Percentiles rank a stretch among this genome's conserved stretches.
Evolutionary conservation across 306 rosid genomes (phyloP).

Genomic region (Sechiopsis laciniata): DNA sequence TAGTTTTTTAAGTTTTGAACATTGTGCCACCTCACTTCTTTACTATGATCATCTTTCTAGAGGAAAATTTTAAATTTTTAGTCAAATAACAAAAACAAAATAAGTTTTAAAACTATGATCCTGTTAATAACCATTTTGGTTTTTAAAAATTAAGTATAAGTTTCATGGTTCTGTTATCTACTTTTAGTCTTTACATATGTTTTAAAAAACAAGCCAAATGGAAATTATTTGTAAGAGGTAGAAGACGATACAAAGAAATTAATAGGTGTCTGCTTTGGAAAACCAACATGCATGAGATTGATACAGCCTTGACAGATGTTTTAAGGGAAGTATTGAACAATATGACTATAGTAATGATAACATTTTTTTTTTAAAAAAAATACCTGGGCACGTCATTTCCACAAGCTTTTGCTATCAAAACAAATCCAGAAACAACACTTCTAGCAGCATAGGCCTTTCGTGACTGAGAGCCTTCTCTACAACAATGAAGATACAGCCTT

Average conservation of each 20-base stretch:
- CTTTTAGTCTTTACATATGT: no score
- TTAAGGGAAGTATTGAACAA: neutral
- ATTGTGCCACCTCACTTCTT: neutral
- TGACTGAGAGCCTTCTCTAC: slow-evolving; percentile 51
- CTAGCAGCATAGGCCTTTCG: slow-evolving; percentile 78
- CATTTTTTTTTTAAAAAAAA: neutral
- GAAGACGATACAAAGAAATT: neutral
- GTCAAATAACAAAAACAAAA: neutral
- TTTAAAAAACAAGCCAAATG: no score
- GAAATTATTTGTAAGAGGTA: neutral
- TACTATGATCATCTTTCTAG: neutral
- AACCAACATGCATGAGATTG: neutral
- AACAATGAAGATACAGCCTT: slow-evolving; percentile 81
- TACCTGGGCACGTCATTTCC: slow-evolving; percentile 99
- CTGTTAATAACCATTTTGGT: no score
- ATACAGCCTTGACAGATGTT: neutral
- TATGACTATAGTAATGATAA: neutral
- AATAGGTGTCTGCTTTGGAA: neutral
- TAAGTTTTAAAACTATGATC: no score
- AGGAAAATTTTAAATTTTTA: no score
- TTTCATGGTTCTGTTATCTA: no score
- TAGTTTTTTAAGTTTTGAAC: neutral
- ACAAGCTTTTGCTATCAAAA: slow-evolving; percentile 90
- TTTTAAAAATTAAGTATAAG: no score
- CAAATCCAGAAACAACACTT: slow-evolving; percentile 88